phyloP scores from a whole-genome alignment of 345 rosid genomes.

The Triadica sebifera region DNA sequence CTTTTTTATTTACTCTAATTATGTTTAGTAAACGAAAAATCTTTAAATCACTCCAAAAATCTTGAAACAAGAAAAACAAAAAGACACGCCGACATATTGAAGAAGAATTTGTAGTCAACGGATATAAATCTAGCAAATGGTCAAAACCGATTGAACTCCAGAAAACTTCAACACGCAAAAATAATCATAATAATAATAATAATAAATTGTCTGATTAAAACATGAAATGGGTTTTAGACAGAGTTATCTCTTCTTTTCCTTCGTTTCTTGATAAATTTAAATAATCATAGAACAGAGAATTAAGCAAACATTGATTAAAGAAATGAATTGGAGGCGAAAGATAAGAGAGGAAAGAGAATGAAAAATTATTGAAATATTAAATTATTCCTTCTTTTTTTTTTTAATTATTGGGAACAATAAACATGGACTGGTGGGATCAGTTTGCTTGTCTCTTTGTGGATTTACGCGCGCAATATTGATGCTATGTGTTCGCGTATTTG shows the following conservation, averaged over 20 bases:
- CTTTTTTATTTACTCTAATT: neutral
- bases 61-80: constrained; percentile 13
- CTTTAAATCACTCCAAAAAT: neutral
- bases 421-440: constrained; percentile 1
- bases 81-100: constrained; percentile 18
- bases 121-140: neutral
- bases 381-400: neutral
- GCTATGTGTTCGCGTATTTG: constrained; percentile 7
- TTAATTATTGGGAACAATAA: neutral
- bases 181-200: constrained; percentile 12
- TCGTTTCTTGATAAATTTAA: neutral
- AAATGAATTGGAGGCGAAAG: neutral
- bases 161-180: neutral
- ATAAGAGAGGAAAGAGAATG: neutral
- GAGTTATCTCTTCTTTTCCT: too few species aligned
- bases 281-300: too few species aligned
- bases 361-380: neutral
- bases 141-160: neutral
- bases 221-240: neutral
- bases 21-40: neutral
- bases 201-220: neutral
- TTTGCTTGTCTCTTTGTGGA: constrained; percentile 9
- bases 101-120: neutral
- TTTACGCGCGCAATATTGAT: constrained; percentile 21
- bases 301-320: neutral